Base-by-base conservation (phyloP, 2,329 filamentous ascomycete species). In the Aspergillus sp. region DNA sequence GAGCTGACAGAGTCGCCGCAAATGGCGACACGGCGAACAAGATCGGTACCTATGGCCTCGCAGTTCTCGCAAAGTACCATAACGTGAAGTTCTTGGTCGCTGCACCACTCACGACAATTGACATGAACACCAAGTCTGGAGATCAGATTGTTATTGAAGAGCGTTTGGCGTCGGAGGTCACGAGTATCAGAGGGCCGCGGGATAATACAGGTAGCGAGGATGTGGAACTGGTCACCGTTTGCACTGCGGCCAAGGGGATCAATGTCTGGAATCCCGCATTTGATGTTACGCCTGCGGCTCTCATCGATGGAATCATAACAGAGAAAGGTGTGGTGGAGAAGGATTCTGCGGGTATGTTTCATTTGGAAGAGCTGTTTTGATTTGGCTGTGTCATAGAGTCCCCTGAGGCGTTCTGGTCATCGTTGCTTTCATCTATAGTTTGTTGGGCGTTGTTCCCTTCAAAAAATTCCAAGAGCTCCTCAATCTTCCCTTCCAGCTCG, bases 21-120 rank as follows among this genome's bases (percentile, higher is more conserved):
- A 99, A 99, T 65, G 94, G 94, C 26, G 94, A 99, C 74, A 97
- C 94, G 0, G 94, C 94, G 51, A 99, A 99, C 77, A 99, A 99
- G 78, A 95, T 99, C 56, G 94, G 94, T 47, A 99, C 94, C 0
- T 97, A 99, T 70, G 82, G 87, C 50, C 81, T 99, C 3, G 91
- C 94, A 3, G 91, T 97, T n/a, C 80, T 96, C 26, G 94, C 94
- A 19, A 86, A 82, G 59, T 79, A 92, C 65, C 94, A 99, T 65
- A 89, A 89, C 16, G 82, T 97, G 65, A 95, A 93, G 71, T 99
- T 99, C 68, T 81, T 99, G 9, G 92, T 99, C 26, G 94, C 94
- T 0, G 94, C 94, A 0, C 94, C 94, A 0, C 89, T 92, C 6
- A 99, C 94, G 2, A 96, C 90, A 51, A 94, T 99, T 61, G 94